phyloP scores from a whole-genome alignment of 1,284 basidiomycete genomes.

The Anthracocystis walkeri region DNA sequence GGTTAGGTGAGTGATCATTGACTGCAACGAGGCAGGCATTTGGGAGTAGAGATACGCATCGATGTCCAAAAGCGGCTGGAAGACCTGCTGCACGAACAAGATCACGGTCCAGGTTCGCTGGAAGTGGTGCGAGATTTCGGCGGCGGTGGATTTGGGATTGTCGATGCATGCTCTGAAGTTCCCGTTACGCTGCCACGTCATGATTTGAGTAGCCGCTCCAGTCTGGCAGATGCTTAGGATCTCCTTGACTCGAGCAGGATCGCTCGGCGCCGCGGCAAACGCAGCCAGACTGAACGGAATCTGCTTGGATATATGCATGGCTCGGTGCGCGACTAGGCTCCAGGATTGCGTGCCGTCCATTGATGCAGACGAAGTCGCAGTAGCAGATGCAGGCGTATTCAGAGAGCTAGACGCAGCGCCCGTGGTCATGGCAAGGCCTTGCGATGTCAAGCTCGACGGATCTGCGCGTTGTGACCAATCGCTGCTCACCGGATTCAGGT shows the following conservation, averaged over 20 bases:
- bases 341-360: constrained; percentile 15
- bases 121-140: constrained; percentile 21
- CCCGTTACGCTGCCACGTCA: constrained; percentile 47
- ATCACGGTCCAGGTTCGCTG: constrained; percentile 34
- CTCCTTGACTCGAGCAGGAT: constrained; percentile 44
- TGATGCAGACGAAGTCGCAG: background rate
- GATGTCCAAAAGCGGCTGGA: constrained; percentile 36
- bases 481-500: constrained; percentile 8
- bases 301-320: constrained; percentile 24
- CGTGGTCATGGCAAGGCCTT: background rate
- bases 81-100: constrained; percentile 29
- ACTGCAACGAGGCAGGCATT: constrained; percentile 44
- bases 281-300: constrained; percentile 23
- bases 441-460: background rate
- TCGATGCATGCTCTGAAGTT: constrained; percentile 30
- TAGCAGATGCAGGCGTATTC: background rate
- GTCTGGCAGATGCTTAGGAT: constrained; percentile 29
- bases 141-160: constrained; percentile 19
- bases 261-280: constrained; percentile 20
- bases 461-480: constrained; percentile 22
- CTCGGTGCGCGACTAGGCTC: constrained; percentile 22
- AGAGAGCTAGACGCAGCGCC: too few relatives aligned
- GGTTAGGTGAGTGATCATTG: constrained; percentile 30
- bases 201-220: constrained; percentile 34
- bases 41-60: constrained; percentile 22